A percentile compares a stretch with the other conserved stretches of the same genome.
Evolutionary conservation across 2,329 filamentous ascomycete genomes (phyloP).

Genomic region (Ophiostoma sp.): DNA sequence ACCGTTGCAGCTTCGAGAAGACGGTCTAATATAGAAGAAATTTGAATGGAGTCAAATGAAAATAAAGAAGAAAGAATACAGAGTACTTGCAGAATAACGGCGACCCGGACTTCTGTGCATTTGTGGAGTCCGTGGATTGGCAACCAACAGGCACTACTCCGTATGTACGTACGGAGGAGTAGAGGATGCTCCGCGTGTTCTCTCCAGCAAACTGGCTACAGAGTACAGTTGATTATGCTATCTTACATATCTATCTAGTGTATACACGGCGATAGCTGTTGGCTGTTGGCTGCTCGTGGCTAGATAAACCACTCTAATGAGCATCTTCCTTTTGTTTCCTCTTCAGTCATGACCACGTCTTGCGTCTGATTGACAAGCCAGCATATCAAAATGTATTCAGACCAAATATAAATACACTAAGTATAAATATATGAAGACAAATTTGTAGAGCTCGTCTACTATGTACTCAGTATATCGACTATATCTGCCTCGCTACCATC

Average conservation of each 20-base stretch:
- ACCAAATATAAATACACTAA: not conserved
- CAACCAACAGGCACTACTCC: not conserved
- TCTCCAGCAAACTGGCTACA: not conserved
- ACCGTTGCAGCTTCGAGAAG: conserved; percentile 1
- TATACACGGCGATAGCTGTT: not conserved
- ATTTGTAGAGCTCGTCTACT: not conserved
- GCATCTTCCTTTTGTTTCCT: not conserved
- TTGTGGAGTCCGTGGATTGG: not conserved
- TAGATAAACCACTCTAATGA: not conserved
- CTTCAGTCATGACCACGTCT: not conserved
- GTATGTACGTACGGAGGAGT: too few species aligned
- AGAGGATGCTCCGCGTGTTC: not conserved
- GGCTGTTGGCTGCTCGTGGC: not conserved
- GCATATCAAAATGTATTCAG: not conserved
- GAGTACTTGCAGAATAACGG: not conserved
- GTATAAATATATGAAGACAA: not conserved
- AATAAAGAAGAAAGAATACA: too few species aligned
- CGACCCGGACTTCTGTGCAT: not conserved
- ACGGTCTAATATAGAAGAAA: too few species aligned
- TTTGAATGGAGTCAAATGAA: not conserved
- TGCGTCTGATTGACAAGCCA: conserved; percentile 3
- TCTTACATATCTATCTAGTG: not conserved
- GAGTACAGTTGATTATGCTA: not conserved
- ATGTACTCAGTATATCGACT: not conserved
- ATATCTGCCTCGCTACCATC: not conserved